Conservation (phyloP, 1,139 yeast species). For the Yamadazyma membranifaciens region DNA sequence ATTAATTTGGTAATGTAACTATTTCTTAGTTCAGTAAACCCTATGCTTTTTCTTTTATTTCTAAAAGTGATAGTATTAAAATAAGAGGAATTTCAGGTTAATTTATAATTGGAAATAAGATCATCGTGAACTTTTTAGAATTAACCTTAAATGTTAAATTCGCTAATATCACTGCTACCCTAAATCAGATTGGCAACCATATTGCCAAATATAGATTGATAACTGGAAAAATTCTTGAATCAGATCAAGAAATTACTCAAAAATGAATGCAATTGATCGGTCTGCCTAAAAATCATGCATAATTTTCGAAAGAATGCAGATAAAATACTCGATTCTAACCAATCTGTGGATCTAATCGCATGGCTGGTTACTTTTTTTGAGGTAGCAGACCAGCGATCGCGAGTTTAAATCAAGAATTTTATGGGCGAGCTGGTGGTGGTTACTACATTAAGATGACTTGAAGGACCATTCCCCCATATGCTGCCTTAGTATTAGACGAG, state of each 20-base stretch:
- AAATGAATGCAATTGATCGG: background rate
- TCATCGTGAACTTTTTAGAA: background rate
- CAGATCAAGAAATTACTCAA: conserved; percentile 2
- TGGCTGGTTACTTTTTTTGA: conserved; percentile 4
- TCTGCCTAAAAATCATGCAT: background rate
- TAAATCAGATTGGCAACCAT: conserved; percentile 3
- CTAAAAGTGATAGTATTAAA: background rate
- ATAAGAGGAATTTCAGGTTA: background rate
- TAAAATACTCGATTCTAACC: background rate
- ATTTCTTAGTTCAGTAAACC: background rate
- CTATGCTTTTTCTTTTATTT: background rate
- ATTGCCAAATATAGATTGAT: conserved; percentile 2
- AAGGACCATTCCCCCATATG: no score
- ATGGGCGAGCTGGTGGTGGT: background rate
- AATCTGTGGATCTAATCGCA: background rate
- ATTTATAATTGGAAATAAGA: conserved; percentile 1
- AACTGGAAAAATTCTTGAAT: background rate
- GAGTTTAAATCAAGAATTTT: background rate
- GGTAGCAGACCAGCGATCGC: background rate
- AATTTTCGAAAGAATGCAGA: conserved; percentile 1
- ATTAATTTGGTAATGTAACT: background rate
- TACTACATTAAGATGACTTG: background rate
- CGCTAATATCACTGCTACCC: background rate
- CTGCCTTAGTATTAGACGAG: background rate
- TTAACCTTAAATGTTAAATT: background rate